Evolutionary conservation across 495 filamentous ascomycete genomes (phyloP).

Genomic region (Friedmanniomyces endolithicus): DNA sequence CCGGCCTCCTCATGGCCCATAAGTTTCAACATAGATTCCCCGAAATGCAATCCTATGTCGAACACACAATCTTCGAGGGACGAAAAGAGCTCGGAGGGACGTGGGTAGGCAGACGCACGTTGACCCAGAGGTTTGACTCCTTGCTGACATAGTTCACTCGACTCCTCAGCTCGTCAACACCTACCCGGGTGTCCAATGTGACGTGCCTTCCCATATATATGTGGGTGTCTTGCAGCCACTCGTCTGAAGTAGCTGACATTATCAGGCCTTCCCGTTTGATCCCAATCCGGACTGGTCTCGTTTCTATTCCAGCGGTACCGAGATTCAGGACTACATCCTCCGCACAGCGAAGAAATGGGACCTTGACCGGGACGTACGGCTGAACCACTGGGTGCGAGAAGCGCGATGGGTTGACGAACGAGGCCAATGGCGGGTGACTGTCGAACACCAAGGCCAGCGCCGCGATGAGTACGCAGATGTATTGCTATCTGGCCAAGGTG

Average conservation of each 20-base stretch:
- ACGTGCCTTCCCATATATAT: conserved; percentile 27
- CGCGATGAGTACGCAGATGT: conserved; percentile 19
- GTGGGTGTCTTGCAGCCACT: background rate
- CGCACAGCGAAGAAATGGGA: conserved; percentile 13
- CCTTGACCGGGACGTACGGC: conserved; percentile 20
- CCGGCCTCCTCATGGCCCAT: conserved; percentile 23
- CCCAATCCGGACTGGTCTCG: conserved; percentile 24
- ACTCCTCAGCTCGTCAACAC: conserved; percentile 14
- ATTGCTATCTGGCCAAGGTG: conserved; percentile 25
- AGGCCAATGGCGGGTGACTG: background rate
- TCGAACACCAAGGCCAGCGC: background rate
- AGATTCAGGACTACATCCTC: conserved; percentile 24
- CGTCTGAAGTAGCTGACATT: conserved; percentile 10
- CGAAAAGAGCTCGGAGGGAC: conserved; percentile 23
- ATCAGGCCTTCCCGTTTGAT: conserved; percentile 21
- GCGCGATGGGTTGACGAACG: conserved; percentile 20
- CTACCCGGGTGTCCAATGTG: conserved; percentile 28
- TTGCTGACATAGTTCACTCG: too few relatives aligned
- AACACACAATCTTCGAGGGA: conserved; percentile 25
- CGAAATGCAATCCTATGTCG: conserved; percentile 15
- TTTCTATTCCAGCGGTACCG: conserved; percentile 20
- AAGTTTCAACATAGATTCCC: conserved; percentile 22
- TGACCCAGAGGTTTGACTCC: background rate
- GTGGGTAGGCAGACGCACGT: conserved; percentile 8
- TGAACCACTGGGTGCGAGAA: conserved; percentile 22